Evolutionary conservation across 2,329 filamentous ascomycete genomes (phyloP).

Genomic region (Cryphonectria naterciae): DNA sequence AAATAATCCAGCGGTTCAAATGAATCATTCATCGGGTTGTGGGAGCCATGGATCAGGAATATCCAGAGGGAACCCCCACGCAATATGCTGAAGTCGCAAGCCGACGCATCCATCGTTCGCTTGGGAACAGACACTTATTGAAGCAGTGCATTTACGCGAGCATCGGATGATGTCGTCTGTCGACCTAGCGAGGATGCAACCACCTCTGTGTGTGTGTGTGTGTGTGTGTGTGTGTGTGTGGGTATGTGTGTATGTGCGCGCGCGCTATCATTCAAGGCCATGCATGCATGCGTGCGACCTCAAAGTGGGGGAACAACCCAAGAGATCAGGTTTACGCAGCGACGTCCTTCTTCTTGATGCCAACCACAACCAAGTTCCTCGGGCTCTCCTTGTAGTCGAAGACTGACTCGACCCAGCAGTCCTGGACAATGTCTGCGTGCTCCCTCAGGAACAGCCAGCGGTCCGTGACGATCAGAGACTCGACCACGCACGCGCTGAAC

Average conservation of each 20-base stretch:
- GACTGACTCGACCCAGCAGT: constrained; percentile 90
- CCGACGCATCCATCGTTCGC: background rate
- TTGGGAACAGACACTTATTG: background rate
- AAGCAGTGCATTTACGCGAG: background rate
- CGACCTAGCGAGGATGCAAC: background rate
- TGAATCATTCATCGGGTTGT: background rate
- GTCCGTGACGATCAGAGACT: constrained; percentile 88
- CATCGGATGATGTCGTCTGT: background rate
- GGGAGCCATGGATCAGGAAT: background rate
- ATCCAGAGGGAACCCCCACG: background rate
- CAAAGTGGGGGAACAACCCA: background rate
- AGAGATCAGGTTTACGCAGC: background rate
- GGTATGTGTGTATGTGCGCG: no score
- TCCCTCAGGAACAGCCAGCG: constrained; percentile 86
- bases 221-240: no score
- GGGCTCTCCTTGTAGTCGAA: constrained; percentile 89
- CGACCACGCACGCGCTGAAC: constrained; percentile 86
- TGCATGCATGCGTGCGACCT: background rate
- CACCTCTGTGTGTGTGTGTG: no score
- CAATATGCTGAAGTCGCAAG: background rate
- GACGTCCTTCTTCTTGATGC: constrained; percentile 64
- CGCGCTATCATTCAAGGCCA: background rate
- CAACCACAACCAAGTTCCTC: constrained; percentile 90
- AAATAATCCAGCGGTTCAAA: background rate
- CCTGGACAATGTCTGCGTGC: constrained; percentile 68